phyloP scores from a whole-genome alignment of 495 filamentous ascomycete genomes.

The Hypoxylon fuscum region DNA sequence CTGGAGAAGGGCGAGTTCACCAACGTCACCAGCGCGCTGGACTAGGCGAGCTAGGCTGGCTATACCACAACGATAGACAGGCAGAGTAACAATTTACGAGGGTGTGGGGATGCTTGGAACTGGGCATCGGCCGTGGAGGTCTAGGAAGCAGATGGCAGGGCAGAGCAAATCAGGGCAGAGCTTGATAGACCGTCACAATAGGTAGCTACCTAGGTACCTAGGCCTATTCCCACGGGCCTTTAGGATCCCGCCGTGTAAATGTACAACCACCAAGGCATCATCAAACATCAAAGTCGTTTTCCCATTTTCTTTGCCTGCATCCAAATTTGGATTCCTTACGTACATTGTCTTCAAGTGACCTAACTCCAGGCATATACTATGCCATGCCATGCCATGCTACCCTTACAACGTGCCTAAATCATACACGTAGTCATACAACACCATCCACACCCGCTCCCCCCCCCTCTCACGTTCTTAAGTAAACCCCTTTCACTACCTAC shows the following conservation, averaged over 20 bases:
- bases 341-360: slow-evolving; percentile 1
- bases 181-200: slow-evolving; percentile 40
- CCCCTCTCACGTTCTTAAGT: too few relatives aligned
- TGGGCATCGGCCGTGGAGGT: too few relatives aligned
- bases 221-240: slow-evolving; percentile 15
- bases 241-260: slow-evolving; percentile 29
- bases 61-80: too few relatives aligned
- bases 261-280: slow-evolving; percentile 34
- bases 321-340: neutral
- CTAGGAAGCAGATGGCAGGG: neutral
- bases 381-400: slow-evolving; percentile 10
- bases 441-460: neutral
- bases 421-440: slow-evolving; percentile 17
- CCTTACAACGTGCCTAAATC: slow-evolving; percentile 13
- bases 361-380: slow-evolving; percentile 14
- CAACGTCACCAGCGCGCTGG: slow-evolving; percentile 87
- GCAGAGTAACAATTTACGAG: too few relatives aligned
- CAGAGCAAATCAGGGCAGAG: slow-evolving; percentile 18
- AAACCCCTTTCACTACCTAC: too few relatives aligned
- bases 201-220: slow-evolving; percentile 24
- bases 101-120: too few relatives aligned
- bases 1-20: slow-evolving; percentile 97
- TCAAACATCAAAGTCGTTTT: slow-evolving; percentile 2
- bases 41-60: slow-evolving; percentile 45
- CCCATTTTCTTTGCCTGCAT: too few relatives aligned